phyloP scores from a whole-genome alignment of 1,284 basidiomycete genomes.

The Pseudozyma sp. region DNA sequence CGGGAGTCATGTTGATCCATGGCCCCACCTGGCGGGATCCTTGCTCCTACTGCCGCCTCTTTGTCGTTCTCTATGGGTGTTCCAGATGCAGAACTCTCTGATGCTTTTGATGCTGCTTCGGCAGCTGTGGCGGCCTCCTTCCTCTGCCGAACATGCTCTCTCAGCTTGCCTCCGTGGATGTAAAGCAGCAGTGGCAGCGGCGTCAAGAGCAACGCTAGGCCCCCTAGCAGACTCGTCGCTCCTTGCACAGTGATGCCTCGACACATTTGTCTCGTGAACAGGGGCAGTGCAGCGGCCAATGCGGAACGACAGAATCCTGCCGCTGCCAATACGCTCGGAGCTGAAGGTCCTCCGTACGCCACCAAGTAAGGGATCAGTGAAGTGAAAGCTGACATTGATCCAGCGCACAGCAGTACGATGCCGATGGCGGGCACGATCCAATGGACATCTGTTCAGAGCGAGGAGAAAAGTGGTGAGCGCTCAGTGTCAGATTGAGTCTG shows the following conservation, averaged over 20 bases:
- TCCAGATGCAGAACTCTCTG: not conserved
- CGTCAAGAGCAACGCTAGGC: constrained; percentile 36
- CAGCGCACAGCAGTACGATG: constrained; percentile 34
- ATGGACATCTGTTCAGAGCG: constrained; percentile 16
- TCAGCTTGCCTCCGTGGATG: constrained; percentile 28
- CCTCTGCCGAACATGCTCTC: constrained; percentile 23
- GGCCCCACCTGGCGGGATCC: constrained; percentile 24
- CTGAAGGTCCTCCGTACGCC: constrained; percentile 36
- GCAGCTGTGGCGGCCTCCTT: constrained; percentile 34
- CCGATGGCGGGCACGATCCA: constrained; percentile 45
- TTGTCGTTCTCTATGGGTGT: constrained; percentile 2
- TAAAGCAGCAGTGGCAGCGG: constrained; percentile 40
- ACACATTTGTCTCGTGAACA: constrained; percentile 42
- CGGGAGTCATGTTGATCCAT: not conserved
- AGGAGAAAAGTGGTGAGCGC: too few relatives aligned
- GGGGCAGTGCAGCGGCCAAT: constrained; percentile 34
- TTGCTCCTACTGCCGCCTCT: constrained; percentile 2
- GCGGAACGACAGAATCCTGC: constrained; percentile 42
- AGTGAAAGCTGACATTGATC: constrained; percentile 42
- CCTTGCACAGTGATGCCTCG: constrained; percentile 37
- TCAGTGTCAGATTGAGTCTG: not conserved
- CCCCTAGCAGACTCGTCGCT: constrained; percentile 29
- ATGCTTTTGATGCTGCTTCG: constrained; percentile 10
- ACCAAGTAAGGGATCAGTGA: constrained; percentile 45
- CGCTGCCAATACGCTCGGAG: constrained; percentile 39